These are phyloP conservation scores for Globisporangium megalacanthum DNA, from an alignment of 352 stramenopile genomes.

Conservation along the genomic window DNA sequence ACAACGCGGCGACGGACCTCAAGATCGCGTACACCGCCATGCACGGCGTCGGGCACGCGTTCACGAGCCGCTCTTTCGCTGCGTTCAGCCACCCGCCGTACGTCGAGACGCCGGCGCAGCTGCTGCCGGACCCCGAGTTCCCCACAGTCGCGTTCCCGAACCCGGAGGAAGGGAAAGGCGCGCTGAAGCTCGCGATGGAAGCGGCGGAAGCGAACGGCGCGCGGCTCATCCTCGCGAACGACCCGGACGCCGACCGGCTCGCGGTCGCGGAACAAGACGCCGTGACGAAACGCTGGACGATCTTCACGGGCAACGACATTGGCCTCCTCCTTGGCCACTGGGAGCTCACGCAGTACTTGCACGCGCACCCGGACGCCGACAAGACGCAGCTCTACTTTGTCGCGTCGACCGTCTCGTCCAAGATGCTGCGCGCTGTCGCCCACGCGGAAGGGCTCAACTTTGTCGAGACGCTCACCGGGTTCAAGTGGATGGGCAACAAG, in stretches of 20 bases:
- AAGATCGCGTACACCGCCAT: conserved; percentile 97
- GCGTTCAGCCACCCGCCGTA: conserved; percentile 88
- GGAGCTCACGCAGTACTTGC: conserved; percentile 72
- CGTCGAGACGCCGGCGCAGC: conserved; percentile 81
- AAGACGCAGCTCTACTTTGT: conserved; percentile 85
- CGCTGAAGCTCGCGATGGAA: conserved; percentile 91
- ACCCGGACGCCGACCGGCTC: conserved; percentile 97
- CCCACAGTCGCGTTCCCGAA: conserved; percentile 97
- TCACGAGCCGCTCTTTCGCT: conserved; percentile 88
- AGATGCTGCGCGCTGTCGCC: conserved; percentile 94
- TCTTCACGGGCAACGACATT: conserved; percentile 99
- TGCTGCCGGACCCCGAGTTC: conserved; percentile 94
- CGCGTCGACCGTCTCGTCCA: conserved; percentile 95
- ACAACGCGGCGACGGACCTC: conserved; percentile 50
- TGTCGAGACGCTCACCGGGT: conserved; percentile 97
- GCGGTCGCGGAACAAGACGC: conserved; percentile 91
- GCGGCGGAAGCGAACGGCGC: conserved; percentile 70
- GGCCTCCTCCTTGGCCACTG: conserved; percentile 93
- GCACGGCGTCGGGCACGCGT: conserved; percentile 96
- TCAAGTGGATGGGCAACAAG: conserved; percentile 98
- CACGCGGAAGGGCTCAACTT: conserved; percentile 92
- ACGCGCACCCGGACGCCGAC: conserved; percentile 46
- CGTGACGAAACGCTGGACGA: conserved; percentile 84
- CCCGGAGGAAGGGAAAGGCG: conserved; percentile 97
- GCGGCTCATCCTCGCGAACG: conserved; percentile 95